phyloP scores from a whole-genome alignment of 305 asterid species.

The Coffea humblotiana region DNA sequence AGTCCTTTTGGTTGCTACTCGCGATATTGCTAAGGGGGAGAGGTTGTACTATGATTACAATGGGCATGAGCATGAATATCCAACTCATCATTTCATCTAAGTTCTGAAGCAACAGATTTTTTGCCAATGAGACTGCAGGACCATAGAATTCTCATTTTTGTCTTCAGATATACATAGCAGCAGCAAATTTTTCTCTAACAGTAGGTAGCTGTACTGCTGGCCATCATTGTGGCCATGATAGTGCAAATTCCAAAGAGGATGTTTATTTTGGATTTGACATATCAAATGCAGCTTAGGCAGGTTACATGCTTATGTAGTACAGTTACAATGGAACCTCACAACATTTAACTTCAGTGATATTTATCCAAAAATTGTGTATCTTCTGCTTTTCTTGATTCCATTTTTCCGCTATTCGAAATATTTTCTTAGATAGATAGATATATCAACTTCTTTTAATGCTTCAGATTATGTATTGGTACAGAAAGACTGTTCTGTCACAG shows the following conservation, averaged over 20 bases:
- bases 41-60: slow-evolving; percentile 86
- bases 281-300: slow-evolving; percentile 2
- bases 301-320: slow-evolving; percentile 3
- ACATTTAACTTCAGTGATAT: neutral
- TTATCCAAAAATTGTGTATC: neutral
- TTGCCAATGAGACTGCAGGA: slow-evolving; percentile 21
- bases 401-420: neutral
- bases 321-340: slow-evolving; percentile 5
- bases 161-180: slow-evolving; percentile 22
- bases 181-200: slow-evolving; percentile 10
- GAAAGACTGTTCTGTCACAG: no score
- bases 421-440: no score
- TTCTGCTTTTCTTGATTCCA: neutral
- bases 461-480: neutral
- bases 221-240: neutral
- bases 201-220: slow-evolving; percentile 1
- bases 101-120: slow-evolving; percentile 20
- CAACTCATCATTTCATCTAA: slow-evolving; percentile 76
- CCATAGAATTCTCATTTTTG: slow-evolving; percentile 24
- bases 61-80: slow-evolving; percentile 82
- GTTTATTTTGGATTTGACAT: slow-evolving; percentile 1
- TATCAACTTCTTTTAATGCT: neutral
- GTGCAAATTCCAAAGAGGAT: neutral
- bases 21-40: slow-evolving; percentile 78
- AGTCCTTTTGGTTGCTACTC: slow-evolving; percentile 67